Evolutionary conservation across 495 filamentous ascomycete genomes (phyloP).

Genomic region (Cryomyces minteri): DNA sequence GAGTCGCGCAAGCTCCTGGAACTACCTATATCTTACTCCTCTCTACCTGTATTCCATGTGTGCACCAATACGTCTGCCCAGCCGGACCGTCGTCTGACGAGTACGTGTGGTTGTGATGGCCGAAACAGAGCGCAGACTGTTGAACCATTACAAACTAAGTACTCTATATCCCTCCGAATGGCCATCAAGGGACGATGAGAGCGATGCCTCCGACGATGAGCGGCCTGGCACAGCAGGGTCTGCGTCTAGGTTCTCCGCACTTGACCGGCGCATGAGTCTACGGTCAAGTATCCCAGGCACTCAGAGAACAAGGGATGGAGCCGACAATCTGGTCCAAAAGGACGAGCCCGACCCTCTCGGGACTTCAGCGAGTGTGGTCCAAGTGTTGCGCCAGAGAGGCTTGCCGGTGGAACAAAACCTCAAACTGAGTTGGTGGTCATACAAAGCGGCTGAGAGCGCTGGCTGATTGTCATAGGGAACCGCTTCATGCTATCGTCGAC

Average conservation of each 20-base stretch:
- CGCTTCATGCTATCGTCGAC: slow-evolving; percentile 89
- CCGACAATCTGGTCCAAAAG: slow-evolving; percentile 60
- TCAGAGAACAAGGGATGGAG: slow-evolving; percentile 43
- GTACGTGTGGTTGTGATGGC: slow-evolving; percentile 14
- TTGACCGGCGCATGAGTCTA: slow-evolving; percentile 54
- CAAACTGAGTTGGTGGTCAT: slow-evolving; percentile 40
- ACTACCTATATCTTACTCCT: too few relatives aligned
- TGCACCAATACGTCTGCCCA: too few relatives aligned
- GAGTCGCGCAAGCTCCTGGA: too few relatives aligned
- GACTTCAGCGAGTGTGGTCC: slow-evolving; percentile 62
- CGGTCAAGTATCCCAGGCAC: slow-evolving; percentile 49
- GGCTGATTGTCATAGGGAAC: slow-evolving; percentile 38
- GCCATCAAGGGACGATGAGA: slow-evolving; percentile 64
- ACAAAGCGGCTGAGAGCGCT: neutral
- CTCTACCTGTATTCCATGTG: too few relatives aligned
- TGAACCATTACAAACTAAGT: slow-evolving; percentile 76
- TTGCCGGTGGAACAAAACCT: slow-evolving; percentile 73
- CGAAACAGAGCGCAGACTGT: slow-evolving; percentile 52
- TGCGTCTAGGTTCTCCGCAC: slow-evolving; percentile 66
- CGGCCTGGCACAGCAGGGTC: slow-evolving; percentile 30
- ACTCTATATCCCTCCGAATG: slow-evolving; percentile 67
- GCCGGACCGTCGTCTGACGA: too few relatives aligned
- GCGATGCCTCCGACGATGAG: slow-evolving; percentile 50
- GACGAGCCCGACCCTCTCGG: slow-evolving; percentile 90
- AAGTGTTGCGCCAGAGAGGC: slow-evolving; percentile 53